Base-by-base conservation (phyloP, 176 grass and related monocot genomes). In the Phragmites australis region DNA sequence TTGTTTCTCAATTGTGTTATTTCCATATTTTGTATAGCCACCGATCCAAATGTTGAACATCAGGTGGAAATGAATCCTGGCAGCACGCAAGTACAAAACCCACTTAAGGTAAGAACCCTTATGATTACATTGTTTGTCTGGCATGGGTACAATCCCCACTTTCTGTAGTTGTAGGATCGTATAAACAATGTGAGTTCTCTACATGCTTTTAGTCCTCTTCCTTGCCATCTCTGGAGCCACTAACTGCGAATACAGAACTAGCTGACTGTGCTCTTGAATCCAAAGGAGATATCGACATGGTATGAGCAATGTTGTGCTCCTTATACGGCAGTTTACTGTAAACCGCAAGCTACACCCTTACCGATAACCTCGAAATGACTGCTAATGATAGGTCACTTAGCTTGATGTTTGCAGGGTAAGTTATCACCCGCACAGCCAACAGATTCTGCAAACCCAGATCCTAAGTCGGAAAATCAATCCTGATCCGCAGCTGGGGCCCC, bases 351-450 rank as follows among this genome's bases (percentile, higher is more conserved):
- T 47, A 29, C 45, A 9, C 30, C 30, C 10, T 34, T 47, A 59
- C 40, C 15, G 9, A 21, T 52, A 25, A 60, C 8, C 26, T 21
- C n/a, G 39, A 31, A 53, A 51, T 32, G 30, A 3, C 4, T 2
- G 1, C 29, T 56, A 56, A 42, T 58, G 58, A 41, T 48, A 8
- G 17, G 49, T 42, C 5, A 4, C 11, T 61, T 49, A 46, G 39
- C n/a, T 73, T 88, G 57, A 13, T 83, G 10, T 31, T 74, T 74
- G 29, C 68, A 84, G 86, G 75, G 61, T 6, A 23, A 79, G 67
- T 79, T 71, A 12, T 74, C 75, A 31, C 43, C 41, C 0, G 17
- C 15, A 2, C 59, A 34, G 15, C 59, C 7, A 84, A 34, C 68
- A 43, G 42, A 52, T 78, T 32, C 18, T 41, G 68, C 30, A 68